phyloP scores from a whole-genome alignment of 2,329 filamentous ascomycete species.

The Fusarium vanettenii region DNA sequence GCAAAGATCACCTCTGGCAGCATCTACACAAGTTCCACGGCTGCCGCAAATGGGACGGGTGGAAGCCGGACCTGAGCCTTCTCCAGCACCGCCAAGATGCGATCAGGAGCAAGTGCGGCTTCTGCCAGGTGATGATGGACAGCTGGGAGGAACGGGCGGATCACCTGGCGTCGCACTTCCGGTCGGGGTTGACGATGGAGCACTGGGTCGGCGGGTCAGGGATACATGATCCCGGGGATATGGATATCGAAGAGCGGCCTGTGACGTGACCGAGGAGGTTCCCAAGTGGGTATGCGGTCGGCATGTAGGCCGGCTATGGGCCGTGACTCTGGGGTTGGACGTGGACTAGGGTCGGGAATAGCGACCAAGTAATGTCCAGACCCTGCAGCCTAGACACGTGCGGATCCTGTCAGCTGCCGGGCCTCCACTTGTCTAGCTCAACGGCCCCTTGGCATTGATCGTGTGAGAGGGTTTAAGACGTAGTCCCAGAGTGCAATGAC shows the following conservation, averaged over 20 bases:
- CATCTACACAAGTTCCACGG: constrained; percentile 56
- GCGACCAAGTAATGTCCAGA: not conserved
- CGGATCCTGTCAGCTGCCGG: not conserved
- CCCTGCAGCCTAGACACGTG: constrained; percentile 26
- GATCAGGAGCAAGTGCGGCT: constrained; percentile 45
- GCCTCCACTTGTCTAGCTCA: not conserved
- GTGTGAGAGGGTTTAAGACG: not conserved
- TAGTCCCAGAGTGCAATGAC: not conserved
- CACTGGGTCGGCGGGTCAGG: constrained; percentile 39
- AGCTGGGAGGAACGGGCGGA: constrained; percentile 46
- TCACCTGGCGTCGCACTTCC: constrained; percentile 46
- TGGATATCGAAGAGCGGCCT: constrained; percentile 8
- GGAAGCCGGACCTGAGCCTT: constrained; percentile 56
- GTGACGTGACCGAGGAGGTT: not conserved
- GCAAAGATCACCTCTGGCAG: constrained; percentile 57
- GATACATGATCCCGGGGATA: constrained; percentile 32
- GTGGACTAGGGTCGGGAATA: not conserved
- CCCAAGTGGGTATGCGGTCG: constrained; percentile 11
- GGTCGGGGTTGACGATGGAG: constrained; percentile 45
- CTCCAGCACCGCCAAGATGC: constrained; percentile 46
- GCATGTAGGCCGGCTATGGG: not conserved
- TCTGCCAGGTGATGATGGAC: constrained; percentile 40
- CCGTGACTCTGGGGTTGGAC: not conserved
- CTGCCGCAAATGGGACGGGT: constrained; percentile 60
- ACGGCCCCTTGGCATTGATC: not conserved